Base-by-base conservation (phyloP, 2,329 filamentous ascomycete species). In the Pseudogymnoascus sp. region DNA sequence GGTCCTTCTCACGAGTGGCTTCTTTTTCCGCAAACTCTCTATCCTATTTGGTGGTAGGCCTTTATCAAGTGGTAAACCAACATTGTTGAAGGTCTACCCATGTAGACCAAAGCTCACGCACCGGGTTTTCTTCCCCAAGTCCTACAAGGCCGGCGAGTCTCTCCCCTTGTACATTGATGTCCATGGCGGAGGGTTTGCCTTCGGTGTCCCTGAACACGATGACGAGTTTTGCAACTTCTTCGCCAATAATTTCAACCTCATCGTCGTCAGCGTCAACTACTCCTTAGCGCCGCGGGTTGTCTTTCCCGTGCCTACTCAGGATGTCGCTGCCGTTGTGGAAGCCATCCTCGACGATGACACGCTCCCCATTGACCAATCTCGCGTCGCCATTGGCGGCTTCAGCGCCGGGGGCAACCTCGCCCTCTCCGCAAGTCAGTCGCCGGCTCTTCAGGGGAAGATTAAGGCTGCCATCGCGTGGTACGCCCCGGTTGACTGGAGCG, bases 361-460 rank as follows among this genome's bases (percentile, higher is more conserved):
- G 0, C 74, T 84, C 0, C 79, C 79, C 2, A 75, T 83, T 65
- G 79, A 83, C 69, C 66, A 68, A 7, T 61, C 66, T 2, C 71
- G 72, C 21, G 73, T 82, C 4, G 75, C 76, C 0, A 65, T 83
- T 0, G 76, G 72, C 1, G 82, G 82, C 9, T 83, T 80, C 71
- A 80, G 78, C 35, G 81, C 81, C 0, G 82, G 82, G 26, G 82
- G 76, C 1, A 83, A 81, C 67, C 72, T 84, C 0, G 68, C 76
- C 0, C 71, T 83, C 0, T 70, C 74, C 6, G 76, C 75, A 0
- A 68, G 74, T 13, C 79, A 81, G 66, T 67, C 78, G 9, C 73
- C 75, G 0, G 69, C 66, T 13, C 66, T 82, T 35, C 64, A 66
- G 37, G 64, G 61, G 13, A 68, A 62, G 56, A 64, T 78, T 11